Evolutionary conservation across 768 basidiomycete genomes (phyloP).

Genomic region (Pisolithus microcarpus): DNA sequence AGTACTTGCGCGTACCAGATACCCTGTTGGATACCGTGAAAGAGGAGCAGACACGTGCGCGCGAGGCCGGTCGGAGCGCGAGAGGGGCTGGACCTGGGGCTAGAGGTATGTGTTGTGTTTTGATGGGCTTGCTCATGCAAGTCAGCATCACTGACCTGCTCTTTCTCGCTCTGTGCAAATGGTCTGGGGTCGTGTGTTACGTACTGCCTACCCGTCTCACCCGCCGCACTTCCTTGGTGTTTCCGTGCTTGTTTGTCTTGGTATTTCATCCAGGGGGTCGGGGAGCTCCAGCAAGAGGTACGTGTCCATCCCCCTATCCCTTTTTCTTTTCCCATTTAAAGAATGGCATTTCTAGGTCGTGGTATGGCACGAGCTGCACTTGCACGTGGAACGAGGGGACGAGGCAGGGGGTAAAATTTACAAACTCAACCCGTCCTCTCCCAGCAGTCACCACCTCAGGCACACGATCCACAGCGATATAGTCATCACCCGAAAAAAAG

Average conservation of each 20-base stretch:
- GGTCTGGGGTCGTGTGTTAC: not conserved
- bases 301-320: not conserved
- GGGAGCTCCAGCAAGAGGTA: conserved; percentile 31
- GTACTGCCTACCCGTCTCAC: too few species aligned
- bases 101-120: conserved; percentile 39
- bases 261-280: conserved; percentile 23
- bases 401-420: conserved; percentile 24
- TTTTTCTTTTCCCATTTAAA: not conserved
- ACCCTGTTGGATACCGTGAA: conserved; percentile 83
- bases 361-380: conserved; percentile 20
- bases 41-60: conserved; percentile 82
- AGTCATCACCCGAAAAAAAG: too few species aligned
- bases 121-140: conserved; percentile 7
- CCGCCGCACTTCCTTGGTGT: too few species aligned
- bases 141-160: conserved; percentile 20
- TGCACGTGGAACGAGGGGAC: conserved; percentile 24
- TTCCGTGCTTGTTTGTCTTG: not conserved
- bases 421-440: not conserved
- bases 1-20: conserved; percentile 94
- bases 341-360: conserved; percentile 15
- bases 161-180: not conserved
- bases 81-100: conserved; percentile 34
- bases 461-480: too few species aligned
- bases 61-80: conserved; percentile 66
- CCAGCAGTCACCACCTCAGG: too few species aligned